A percentile compares a stretch with the other conserved stretches of the same genome.
phyloP scores from a whole-genome alignment of 1,139 yeast species.

The Yamadazyma dushanensis region DNA sequence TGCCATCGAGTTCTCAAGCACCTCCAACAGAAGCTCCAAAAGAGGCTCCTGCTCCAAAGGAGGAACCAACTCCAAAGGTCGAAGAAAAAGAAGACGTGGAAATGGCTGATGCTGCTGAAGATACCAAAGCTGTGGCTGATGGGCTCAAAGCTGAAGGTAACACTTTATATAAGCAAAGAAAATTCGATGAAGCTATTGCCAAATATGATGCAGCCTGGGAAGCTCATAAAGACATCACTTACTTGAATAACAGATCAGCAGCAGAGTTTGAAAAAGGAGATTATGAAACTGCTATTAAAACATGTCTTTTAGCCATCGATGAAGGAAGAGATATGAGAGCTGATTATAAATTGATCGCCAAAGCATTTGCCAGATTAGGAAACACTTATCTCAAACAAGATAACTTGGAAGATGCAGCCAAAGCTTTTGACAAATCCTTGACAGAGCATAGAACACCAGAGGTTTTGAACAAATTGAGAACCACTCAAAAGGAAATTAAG shows the following conservation, averaged over 20 bases:
- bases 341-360: conserved; percentile 88
- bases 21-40: conserved; percentile 29
- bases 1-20: conserved; percentile 8
- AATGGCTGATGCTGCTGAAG: conserved; percentile 32
- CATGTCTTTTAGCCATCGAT: conserved; percentile 82
- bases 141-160: conserved; percentile 85
- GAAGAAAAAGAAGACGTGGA: conserved; percentile 30
- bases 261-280: conserved; percentile 97
- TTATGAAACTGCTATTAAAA: conserved; percentile 75
- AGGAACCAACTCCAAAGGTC: conserved; percentile 21
- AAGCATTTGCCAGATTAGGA: conserved; percentile 91
- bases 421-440: conserved; percentile 81
- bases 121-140: conserved; percentile 62
- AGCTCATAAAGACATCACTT: conserved; percentile 80
- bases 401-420: conserved; percentile 72
- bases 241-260: conserved; percentile 94
- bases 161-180: conserved; percentile 76
- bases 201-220: conserved; percentile 88
- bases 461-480: conserved; percentile 81
- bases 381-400: conserved; percentile 74
- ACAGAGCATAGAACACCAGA: conserved; percentile 99
- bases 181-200: conserved; percentile 91
- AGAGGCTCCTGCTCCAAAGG: conserved; percentile 23
- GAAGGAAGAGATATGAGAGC: conserved; percentile 89
- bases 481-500: conserved; percentile 84